Evolutionary conservation across 345 rosid genomes (phyloP), one percentile per base, ranked within the genome.

Genomic region (Lepidium didymum): DNA sequence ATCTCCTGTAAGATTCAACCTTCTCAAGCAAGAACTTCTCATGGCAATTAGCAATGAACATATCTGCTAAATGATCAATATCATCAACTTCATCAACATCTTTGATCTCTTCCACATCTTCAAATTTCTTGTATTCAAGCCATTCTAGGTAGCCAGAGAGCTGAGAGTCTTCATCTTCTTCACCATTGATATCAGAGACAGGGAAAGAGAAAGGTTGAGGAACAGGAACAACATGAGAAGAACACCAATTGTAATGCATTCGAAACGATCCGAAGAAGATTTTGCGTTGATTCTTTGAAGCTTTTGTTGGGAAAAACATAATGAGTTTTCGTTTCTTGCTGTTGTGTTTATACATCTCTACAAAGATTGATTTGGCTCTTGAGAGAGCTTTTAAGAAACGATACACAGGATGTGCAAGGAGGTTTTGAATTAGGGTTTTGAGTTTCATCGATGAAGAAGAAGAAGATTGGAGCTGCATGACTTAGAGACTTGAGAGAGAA

Each of bases 21-120:
- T 94, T 94, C 91, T 91, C 99, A 65, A 91, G 68, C 60, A 68
- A 79, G 79, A 91, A 91, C 84, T 89, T 91, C 80, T 94, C 97
- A 55, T 86, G 97, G 69, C 93, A 89, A 45, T 52, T 79, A 14
- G 96, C 91, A 2, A 94, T 94, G 70, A 94, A 94, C 85, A 78
- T 52, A 52, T 94, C 97, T 0, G 99, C 99, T 21, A 91, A 72
- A 73, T 73, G 73, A 77, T 94, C 97, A 35, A 94, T 91, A 71
- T 94, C 95, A 36, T 83, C 82, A 8, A 44, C 57, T 8, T 44
- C 13, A 8, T 49, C 51, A 64, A 10, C 60, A 64, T 73, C 67
- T 49, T 1, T 51, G 18, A 66, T 62, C 37, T 41, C 74, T 14
- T 66, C 78, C 13, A 6, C 55, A 31, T 56, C 70, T 4, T 68